A percentile compares a stretch with the other conserved stretches of the same genome.
Conservation (phyloP, 306 rosid species). For the Ceratonia siliqua region DNA sequence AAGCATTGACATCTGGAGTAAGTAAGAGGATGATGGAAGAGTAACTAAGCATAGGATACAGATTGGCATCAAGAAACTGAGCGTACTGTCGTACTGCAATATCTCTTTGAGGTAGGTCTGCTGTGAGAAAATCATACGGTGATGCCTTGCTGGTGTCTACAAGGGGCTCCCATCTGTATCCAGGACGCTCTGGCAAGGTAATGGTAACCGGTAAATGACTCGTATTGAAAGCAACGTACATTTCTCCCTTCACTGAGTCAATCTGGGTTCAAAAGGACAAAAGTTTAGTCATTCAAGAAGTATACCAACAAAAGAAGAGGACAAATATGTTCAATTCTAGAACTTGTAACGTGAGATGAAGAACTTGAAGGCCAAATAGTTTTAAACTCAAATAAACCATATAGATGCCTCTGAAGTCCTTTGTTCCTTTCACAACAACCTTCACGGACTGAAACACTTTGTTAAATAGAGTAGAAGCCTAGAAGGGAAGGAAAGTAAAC, state of each 20-base stretch:
- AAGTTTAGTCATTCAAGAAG: conserved; percentile 19
- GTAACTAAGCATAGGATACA: conserved; percentile 93
- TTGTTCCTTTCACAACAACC: neutral
- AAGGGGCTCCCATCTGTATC: conserved; percentile 84
- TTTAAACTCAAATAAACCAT: neutral
- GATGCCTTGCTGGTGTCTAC: conserved; percentile 81
- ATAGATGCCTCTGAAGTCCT: neutral
- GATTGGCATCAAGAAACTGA: conserved; percentile 76
- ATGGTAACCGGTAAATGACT: conserved; percentile 67
- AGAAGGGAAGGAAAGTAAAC: neutral
- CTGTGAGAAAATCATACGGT: conserved; percentile 80
- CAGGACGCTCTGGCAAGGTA: conserved; percentile 78
- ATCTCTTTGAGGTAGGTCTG: conserved; percentile 68
- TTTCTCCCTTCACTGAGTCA: conserved; percentile 79
- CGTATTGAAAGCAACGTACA: conserved; percentile 85
- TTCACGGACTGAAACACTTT: neutral
- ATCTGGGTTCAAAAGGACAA: conserved; percentile 50
- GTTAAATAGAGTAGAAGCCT: no score
- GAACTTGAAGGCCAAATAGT: neutral
- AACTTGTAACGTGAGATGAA: neutral
- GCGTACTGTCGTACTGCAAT: conserved; percentile 68
- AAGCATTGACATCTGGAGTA: conserved; percentile 50
- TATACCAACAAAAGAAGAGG: neutral
- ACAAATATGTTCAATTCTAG: conserved; percentile 1
- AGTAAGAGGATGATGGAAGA: conserved; percentile 86